Conservation (phyloP, 148 eudicot species). For the Persicaria tinctoria region DNA sequence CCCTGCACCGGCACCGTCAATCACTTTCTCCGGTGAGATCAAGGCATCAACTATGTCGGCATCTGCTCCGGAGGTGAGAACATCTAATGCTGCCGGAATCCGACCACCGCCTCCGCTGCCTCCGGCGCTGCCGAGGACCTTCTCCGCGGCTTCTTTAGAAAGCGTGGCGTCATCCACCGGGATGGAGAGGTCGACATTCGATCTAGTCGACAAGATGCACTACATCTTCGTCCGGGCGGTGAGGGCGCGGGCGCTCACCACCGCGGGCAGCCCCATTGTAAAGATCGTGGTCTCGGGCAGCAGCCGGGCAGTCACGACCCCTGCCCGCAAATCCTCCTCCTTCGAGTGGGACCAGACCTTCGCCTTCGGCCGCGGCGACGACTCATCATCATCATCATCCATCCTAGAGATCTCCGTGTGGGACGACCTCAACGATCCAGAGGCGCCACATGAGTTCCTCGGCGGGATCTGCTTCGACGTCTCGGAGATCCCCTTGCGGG, state of each 20-base stretch:
- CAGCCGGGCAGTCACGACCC: constrained; percentile 45
- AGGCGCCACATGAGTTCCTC: constrained; percentile 44
- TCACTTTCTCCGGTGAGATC: constrained; percentile 17
- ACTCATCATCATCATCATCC: constrained; percentile 52
- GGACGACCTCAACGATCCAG: constrained; percentile 49
- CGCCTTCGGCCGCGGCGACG: constrained; percentile 47
- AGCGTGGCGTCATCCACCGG: constrained; percentile 24
- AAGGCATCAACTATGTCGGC: constrained; percentile 39
- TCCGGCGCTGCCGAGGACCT: constrained; percentile 43
- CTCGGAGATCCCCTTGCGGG: constrained; percentile 76
- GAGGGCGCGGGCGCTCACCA: constrained; percentile 65
- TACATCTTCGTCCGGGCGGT: constrained; percentile 78
- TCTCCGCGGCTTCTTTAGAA: constrained; percentile 50
- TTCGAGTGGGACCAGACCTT: constrained; percentile 97
- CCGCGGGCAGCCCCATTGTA: constrained; percentile 55
- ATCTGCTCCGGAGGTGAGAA: constrained; percentile 35
- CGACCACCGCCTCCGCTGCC: constrained; percentile 41
- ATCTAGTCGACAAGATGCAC: constrained; percentile 92
- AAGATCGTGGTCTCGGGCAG: constrained; percentile 49
- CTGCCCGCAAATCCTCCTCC: constrained; percentile 45
- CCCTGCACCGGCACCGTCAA: constrained; percentile 11
- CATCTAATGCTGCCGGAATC: constrained; percentile 21
- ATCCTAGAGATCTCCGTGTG: constrained; percentile 73
- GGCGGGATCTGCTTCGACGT: constrained; percentile 89
- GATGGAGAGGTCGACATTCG: constrained; percentile 61